Percentiles rank a stretch among this genome's conserved stretches.
These are phyloP conservation scores for Kockovaella imperatae DNA, from an alignment of 768 basidiomycete species.

Conservation along the genomic window DNA sequence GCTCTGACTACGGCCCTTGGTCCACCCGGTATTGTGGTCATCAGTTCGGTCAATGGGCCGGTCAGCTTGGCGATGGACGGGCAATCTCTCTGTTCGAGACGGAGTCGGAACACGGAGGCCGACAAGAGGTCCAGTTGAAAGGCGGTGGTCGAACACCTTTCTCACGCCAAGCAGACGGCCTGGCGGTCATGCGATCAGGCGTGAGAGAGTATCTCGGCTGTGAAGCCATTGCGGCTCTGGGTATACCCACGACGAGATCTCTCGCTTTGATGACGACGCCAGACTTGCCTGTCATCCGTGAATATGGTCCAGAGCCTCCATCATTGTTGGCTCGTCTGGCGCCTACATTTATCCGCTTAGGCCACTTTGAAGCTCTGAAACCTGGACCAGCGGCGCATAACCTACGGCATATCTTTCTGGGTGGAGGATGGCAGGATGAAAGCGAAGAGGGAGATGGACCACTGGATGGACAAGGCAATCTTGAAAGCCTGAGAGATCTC, in stretches of 20 bases:
- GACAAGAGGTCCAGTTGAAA: conserved; percentile 86
- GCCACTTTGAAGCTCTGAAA: conserved; percentile 78
- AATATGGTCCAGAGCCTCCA: conserved; percentile 57
- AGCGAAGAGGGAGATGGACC: conserved; percentile 11
- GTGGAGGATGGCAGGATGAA: conserved; percentile 56
- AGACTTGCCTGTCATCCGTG: conserved; percentile 67
- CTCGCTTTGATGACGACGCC: conserved; percentile 60
- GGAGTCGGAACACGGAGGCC: conserved; percentile 55
- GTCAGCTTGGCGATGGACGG: conserved; percentile 90
- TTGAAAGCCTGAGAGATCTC: conserved; percentile 64
- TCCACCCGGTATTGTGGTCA: conserved; percentile 76
- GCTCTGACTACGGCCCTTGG: conserved; percentile 62
- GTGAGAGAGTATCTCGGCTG: conserved; percentile 89
- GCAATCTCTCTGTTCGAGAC: conserved; percentile 87
- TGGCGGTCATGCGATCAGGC: conserved; percentile 89
- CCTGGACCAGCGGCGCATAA: conserved; percentile 43
- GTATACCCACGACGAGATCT: conserved; percentile 77
- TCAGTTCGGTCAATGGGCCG: conserved; percentile 60
- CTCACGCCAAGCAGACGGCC: conserved; percentile 81
- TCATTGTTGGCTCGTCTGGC: conserved; percentile 73
- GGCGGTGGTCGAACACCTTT: conserved; percentile 92
- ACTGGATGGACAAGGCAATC: conserved; percentile 54
- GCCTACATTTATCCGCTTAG: conserved; percentile 84
- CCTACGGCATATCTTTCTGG: conserved; percentile 49
- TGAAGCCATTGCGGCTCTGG: conserved; percentile 77